Conservation (phyloP, 2,329 filamentous ascomycete species). For the Colletotrichum phormii region DNA sequence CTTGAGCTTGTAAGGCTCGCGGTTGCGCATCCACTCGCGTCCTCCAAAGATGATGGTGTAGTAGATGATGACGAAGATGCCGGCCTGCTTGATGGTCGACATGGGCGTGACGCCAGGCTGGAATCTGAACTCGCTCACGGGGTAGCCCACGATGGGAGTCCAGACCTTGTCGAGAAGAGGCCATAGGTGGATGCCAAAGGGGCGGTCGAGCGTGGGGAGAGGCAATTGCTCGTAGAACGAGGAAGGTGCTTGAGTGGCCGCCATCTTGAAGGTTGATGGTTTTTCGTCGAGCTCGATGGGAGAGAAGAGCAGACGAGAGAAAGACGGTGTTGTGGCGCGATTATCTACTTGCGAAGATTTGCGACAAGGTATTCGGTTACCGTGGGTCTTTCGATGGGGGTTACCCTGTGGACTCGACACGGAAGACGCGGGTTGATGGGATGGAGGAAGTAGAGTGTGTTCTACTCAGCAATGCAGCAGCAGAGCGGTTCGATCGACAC, state of each 20-base stretch:
- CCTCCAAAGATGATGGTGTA: slow-evolving; percentile 95
- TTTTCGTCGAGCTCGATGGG: slow-evolving; percentile 16
- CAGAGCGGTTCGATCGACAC: slow-evolving; percentile 16
- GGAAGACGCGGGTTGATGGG: slow-evolving; percentile 37
- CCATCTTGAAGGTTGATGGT: slow-evolving; percentile 45
- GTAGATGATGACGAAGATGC: slow-evolving; percentile 86
- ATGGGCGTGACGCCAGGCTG: slow-evolving; percentile 84
- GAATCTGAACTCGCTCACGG: slow-evolving; percentile 88
- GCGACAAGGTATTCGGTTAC: slow-evolving; percentile 21
- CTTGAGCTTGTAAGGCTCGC: slow-evolving; percentile 88
- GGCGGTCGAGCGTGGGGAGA: slow-evolving; percentile 86
- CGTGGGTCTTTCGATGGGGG: slow-evolving; percentile 33
- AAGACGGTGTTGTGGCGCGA: not conserved
- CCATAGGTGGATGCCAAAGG: slow-evolving; percentile 93
- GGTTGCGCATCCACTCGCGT: slow-evolving; percentile 89
- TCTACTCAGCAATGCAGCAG: slow-evolving; percentile 29
- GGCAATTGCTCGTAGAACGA: slow-evolving; percentile 68
- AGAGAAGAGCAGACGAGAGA: not conserved
- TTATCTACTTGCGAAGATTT: slow-evolving; percentile 18
- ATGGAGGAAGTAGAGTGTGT: slow-evolving; percentile 3
- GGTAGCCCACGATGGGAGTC: slow-evolving; percentile 81
- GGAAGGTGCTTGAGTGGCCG: slow-evolving; percentile 51
- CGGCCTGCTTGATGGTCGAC: slow-evolving; percentile 88
- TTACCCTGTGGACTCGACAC: slow-evolving; percentile 39
- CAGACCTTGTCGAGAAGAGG: slow-evolving; percentile 93